Evolutionary conservation across 2,329 filamentous ascomycete genomes (phyloP).

Genomic region (Penicillium griseofulvum): DNA sequence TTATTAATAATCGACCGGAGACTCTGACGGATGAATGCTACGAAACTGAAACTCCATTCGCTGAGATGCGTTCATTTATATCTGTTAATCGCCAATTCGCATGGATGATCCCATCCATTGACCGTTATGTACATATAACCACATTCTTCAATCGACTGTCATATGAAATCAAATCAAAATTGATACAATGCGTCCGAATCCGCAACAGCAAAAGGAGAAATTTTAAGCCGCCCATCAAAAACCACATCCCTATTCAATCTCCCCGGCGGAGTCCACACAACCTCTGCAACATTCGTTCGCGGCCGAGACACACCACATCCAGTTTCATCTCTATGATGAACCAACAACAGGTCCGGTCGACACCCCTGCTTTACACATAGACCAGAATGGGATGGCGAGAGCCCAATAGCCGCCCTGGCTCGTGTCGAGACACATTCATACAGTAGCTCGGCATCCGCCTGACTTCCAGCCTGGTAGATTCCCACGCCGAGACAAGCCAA

Average conservation of each 20-base stretch:
- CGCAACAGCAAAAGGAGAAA: not conserved
- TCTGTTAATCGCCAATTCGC: not conserved
- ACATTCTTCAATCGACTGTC: not conserved
- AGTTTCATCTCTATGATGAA: conserved; percentile 32
- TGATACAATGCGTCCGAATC: not conserved
- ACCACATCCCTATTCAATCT: conserved; percentile 29
- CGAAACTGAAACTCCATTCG: not conserved
- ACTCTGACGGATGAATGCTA: not conserved
- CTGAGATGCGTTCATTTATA: not conserved
- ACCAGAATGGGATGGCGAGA: conserved; percentile 7
- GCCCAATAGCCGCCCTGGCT: conserved; percentile 39
- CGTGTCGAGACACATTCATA: conserved; percentile 54
- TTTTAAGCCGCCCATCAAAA: conserved; percentile 18
- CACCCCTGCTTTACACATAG: conserved; percentile 12
- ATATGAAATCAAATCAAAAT: not conserved
- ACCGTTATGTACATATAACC: not conserved
- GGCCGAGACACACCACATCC: conserved; percentile 28
- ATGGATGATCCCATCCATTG: not conserved
- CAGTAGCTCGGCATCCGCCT: conserved; percentile 56
- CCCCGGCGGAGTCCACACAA: conserved; percentile 40
- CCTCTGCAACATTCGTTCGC: conserved; percentile 34
- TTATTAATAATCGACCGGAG: not conserved
- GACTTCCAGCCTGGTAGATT: conserved; percentile 65
- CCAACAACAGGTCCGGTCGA: conserved; percentile 23
- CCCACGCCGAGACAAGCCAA: conserved; percentile 64